These are phyloP conservation scores for Tetrahymena malaccensis DNA, from an alignment of 73 alveolate genomes.

Conservation along the genomic window DNA sequence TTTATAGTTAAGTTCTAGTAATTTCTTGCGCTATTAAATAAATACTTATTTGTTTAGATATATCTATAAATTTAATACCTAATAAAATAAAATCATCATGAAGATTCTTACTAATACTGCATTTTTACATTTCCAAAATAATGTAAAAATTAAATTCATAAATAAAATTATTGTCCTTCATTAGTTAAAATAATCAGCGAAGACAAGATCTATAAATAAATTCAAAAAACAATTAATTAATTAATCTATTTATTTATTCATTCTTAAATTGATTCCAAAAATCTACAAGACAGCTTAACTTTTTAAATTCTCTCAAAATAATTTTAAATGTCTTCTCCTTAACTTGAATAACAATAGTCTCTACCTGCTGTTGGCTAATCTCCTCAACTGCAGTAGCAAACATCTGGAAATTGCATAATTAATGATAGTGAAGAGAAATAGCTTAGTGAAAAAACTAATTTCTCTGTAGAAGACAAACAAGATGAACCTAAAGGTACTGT, in stretches of 20 bases:
- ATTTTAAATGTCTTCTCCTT: neutral
- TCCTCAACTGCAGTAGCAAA: neutral
- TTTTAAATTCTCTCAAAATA: no score
- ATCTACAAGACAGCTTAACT: no score
- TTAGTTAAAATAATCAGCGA: neutral
- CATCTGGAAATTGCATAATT: neutral
- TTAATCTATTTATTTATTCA: no score
- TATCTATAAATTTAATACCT: neutral
- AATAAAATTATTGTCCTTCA: neutral
- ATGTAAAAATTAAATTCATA: neutral
- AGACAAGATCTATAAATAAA: no score
- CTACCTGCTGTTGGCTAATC: neutral
- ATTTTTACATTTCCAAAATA: no score
- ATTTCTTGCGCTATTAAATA: no score
- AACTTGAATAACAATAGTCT: neutral
- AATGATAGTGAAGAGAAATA: neutral
- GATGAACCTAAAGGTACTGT: neutral
- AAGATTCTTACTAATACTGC: neutral
- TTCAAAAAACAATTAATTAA: no score
- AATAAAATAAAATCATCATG: no score
- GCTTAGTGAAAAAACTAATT: neutral
- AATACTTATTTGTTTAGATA: neutral
- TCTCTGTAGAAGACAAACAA: neutral
- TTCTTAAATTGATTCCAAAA: no score
- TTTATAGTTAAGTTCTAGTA: neutral